Percentiles rank a stretch among this genome's conserved stretches.
Conservation (phyloP, 331 rosid genomes). For the Quercus tomentella region DNA sequence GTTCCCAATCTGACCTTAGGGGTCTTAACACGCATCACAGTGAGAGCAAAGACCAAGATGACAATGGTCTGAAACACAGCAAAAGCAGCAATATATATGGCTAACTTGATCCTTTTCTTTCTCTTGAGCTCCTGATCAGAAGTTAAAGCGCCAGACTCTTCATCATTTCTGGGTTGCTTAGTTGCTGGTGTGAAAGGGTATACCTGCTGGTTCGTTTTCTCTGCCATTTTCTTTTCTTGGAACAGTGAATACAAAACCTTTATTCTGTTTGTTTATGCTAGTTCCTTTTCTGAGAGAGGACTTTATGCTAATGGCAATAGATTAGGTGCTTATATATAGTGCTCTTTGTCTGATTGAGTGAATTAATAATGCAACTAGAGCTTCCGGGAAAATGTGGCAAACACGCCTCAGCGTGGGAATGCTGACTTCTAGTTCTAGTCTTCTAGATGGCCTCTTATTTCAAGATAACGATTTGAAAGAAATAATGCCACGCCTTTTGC, state of each 20-base stretch:
- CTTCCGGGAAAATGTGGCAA: too few species aligned
- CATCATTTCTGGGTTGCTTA: slow-evolving; percentile 11
- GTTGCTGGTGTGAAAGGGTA: slow-evolving; percentile 16
- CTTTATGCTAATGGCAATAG: too few species aligned
- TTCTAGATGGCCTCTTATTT: too few species aligned
- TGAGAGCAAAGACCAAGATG: not conserved
- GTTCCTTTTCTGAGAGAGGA: too few species aligned
- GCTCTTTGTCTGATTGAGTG: too few species aligned
- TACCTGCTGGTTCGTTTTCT: slow-evolving; percentile 1
- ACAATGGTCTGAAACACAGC: slow-evolving; percentile 12
- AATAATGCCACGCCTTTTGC: too few species aligned
- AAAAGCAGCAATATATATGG: slow-evolving; percentile 5
- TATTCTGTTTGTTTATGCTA: too few species aligned
- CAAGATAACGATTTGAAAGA: too few species aligned
- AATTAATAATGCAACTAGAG: too few species aligned
- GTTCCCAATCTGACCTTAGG: slow-evolving; percentile 13
- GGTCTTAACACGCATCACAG: slow-evolving; percentile 6
- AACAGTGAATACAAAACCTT: not conserved
- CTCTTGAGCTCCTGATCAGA: slow-evolving; percentile 11
- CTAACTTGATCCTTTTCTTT: slow-evolving; percentile 21
- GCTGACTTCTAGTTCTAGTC: too few species aligned
- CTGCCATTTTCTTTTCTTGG: slow-evolving; percentile 1
- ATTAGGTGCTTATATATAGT: too few species aligned
- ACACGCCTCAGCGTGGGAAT: too few species aligned
- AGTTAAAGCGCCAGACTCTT: not conserved